phyloP scores from a whole-genome alignment of 371 early-diverging fungal species.

The Mucor indicus region DNA sequence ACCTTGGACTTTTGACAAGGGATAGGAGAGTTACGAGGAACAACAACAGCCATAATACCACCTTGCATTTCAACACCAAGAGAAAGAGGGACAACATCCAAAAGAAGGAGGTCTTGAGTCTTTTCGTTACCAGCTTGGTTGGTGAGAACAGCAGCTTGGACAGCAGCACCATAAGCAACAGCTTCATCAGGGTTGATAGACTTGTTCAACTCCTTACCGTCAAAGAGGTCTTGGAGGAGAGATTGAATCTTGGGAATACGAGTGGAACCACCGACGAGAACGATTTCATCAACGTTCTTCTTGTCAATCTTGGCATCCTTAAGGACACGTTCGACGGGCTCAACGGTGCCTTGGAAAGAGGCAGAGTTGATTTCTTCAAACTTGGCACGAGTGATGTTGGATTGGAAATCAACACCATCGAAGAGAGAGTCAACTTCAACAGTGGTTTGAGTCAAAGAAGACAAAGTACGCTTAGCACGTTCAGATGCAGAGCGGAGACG shows the following conservation, averaged over 20 bases:
- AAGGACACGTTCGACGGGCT: conserved; percentile 80
- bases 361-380: conserved; percentile 93
- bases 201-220: conserved; percentile 81
- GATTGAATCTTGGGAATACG: conserved; percentile 99
- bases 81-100: conserved; percentile 90
- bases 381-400: conserved; percentile 89
- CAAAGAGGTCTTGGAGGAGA: conserved; percentile 93
- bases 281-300: conserved; percentile 90
- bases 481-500: conserved; percentile 94
- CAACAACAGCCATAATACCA: conserved; percentile 74
- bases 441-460: conserved; percentile 78
- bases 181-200: conserved; percentile 95
- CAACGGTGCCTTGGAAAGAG: conserved; percentile 79
- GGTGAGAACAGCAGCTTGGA: conserved; percentile 86
- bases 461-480: conserved; percentile 96
- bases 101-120: conserved; percentile 70
- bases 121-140: conserved; percentile 57
- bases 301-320: conserved; percentile 94
- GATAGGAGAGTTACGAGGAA: conserved; percentile 88
- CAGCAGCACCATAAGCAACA: conserved; percentile 95
- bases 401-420: conserved; percentile 85
- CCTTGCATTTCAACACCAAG: conserved; percentile 95
- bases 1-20: conserved; percentile 89
- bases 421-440: conserved; percentile 91
- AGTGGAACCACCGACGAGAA: conserved; percentile 99